Evolutionary conservation across 257 asterid genomes (phyloP).

Genomic region (Nicotiana knightiana): DNA sequence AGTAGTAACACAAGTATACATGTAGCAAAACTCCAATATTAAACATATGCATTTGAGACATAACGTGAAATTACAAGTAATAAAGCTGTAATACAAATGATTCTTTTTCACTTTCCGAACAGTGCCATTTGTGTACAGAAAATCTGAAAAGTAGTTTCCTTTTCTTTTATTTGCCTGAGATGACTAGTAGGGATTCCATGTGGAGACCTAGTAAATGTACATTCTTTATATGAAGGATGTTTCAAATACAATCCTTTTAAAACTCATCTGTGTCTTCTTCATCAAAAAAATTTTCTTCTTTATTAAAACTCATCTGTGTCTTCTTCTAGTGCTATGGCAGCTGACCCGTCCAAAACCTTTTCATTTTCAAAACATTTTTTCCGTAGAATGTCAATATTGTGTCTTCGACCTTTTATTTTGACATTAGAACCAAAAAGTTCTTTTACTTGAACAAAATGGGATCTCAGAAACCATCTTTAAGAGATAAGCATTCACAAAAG

Average conservation of each 20-base stretch:
- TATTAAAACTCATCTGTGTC: not conserved
- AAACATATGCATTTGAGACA: not conserved
- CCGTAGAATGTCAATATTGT: not conserved
- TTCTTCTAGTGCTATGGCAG: not conserved
- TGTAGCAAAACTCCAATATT: not conserved
- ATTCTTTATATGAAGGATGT: not conserved
- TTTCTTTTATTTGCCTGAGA: not conserved
- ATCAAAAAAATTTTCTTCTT: too few relatives aligned
- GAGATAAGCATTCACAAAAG: not conserved
- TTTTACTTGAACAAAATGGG: not conserved
- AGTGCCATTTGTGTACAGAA: not conserved
- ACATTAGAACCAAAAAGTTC: not conserved
- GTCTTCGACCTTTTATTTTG: not conserved
- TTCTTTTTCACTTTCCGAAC: not conserved
- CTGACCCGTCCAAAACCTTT: not conserved
- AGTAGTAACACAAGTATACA: not conserved
- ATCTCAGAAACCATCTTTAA: not conserved
- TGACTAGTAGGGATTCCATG: not conserved
- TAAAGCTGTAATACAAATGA: not conserved
- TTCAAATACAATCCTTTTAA: not conserved
- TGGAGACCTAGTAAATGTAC: not conserved
- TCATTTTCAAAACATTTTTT: not conserved
- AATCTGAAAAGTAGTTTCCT: not conserved
- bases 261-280: not conserved
- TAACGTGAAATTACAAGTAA: not conserved